These are phyloP conservation scores for Triticum turgidum DNA, from an alignment of 176 grass and related monocot genomes.

Conservation along the genomic window DNA sequence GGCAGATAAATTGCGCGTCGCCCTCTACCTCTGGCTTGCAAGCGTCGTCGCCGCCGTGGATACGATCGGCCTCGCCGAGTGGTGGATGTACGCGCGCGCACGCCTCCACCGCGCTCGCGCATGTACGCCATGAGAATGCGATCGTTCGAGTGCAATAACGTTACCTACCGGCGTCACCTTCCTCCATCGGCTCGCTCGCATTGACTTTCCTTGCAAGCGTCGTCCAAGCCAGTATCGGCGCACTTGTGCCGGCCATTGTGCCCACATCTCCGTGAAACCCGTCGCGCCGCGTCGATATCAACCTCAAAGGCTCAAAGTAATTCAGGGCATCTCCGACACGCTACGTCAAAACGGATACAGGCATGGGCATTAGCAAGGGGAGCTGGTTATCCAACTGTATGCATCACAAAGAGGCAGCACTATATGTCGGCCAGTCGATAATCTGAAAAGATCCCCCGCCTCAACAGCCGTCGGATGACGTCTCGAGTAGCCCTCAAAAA, in stretches of 20 bases:
- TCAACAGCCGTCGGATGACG: too few relatives aligned
- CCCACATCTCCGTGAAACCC: neutral
- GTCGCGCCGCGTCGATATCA: neutral
- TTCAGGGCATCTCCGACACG: too few relatives aligned
- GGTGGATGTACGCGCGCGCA: neutral
- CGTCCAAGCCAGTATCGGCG: neutral
- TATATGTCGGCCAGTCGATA: too few relatives aligned
- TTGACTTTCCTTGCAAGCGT: conserved; percentile 13
- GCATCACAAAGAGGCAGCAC: too few relatives aligned
- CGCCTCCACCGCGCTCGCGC: too few relatives aligned
- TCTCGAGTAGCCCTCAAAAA: too few relatives aligned
- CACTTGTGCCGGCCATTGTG: neutral
- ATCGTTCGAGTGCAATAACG: neutral
- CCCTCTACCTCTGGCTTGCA: neutral
- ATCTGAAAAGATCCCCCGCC: too few relatives aligned
- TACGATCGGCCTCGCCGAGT: neutral
- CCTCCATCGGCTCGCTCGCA: neutral
- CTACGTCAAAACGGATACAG: too few relatives aligned
- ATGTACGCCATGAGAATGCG: neutral
- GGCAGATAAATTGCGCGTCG: neutral
- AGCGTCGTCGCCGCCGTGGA: neutral
- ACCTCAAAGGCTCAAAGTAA: too few relatives aligned
- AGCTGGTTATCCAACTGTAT: too few relatives aligned
- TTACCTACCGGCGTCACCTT: neutral
- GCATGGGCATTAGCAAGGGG: too few relatives aligned